Evolutionary conservation across 2,329 filamentous ascomycete genomes (phyloP), one percentile per base, ranked within the genome.

Genomic region (Penicillium verrucosum): DNA sequence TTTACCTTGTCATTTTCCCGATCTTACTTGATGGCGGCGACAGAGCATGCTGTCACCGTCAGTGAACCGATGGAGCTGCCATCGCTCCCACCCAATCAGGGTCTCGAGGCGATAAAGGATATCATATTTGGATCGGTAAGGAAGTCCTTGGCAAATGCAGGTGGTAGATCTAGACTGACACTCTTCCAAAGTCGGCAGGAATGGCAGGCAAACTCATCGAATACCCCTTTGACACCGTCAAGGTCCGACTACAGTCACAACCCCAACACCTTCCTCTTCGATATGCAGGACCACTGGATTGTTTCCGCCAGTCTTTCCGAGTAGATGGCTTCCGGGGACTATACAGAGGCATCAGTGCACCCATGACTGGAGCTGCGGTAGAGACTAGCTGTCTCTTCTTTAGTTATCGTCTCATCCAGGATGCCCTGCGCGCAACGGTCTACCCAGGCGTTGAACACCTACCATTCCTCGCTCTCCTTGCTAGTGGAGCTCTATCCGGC

Each of bases 161-260:
- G 38, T 36, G 23, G 36, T 32, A 21, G 43, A 34, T 21, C 3
- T 34, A 37, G 29, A 43, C 51, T 58, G 34, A 60, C 43, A 25
- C 18, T 16, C 18, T 49, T 12, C 6, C 37, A 52, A 92, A 89
- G 75, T 36, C 84, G 57, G 92, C 93, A 54, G 94, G 94, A 59
- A 85, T 95, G 58, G 87, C 90, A 36, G 93, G 93, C 60, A 99
- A 97, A 79, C 90, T 93, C 73, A 93, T 99, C 70, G 94, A 99
- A 74, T 99, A 97, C 73, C 94, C 94, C 25, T 99, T 99, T 77
- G 94, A 99, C 77, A 99, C 94, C 0, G 88, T 99, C 74, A 99
- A 99, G 78, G 94, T 99, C 58, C 89, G 94, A 40, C 84, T 99
- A 11, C 94, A 99, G 74, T 94, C 93, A n/a, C 93, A 97, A 74